Conservation (phyloP, 2,329 filamentous ascomycete species). For the Arthrobotrys entomopaga region DNA sequence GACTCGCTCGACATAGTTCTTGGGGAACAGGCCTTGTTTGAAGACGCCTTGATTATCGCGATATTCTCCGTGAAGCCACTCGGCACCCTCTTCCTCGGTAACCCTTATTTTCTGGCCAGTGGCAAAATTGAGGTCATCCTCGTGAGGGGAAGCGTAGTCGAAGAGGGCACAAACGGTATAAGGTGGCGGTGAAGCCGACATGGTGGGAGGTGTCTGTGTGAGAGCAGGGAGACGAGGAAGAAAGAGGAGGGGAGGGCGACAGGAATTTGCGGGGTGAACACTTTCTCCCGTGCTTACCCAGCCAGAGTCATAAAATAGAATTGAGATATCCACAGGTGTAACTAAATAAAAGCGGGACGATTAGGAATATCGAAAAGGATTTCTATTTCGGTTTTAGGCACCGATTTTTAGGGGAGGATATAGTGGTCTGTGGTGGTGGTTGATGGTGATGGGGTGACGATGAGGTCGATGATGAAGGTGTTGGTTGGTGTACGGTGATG, state of each 20-base stretch:
- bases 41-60: conserved; percentile 77
- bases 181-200: conserved; percentile 65
- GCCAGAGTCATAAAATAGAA: not conserved
- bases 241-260: not conserved
- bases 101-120: conserved; percentile 92
- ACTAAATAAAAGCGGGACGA: no score
- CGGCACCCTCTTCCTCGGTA: conserved; percentile 87
- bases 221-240: not conserved
- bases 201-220: conserved; percentile 2
- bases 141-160: conserved; percentile 91
- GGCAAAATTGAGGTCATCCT: conserved; percentile 90
- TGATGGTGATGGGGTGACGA: no score
- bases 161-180: conserved; percentile 97
- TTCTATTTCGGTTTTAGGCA: no score
- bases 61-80: conserved; percentile 94
- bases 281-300: no score
- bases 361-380: no score
- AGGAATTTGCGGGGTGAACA: not conserved
- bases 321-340: not conserved
- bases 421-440: no score
- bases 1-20: conserved; percentile 86
- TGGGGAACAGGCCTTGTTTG: conserved; percentile 88
- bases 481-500: not conserved
- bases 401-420: no score
- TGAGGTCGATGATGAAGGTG: not conserved